These are phyloP conservation scores for Scheffersomyces titani DNA, from an alignment of 1,139 yeast genomes.

Conservation along the genomic window DNA sequence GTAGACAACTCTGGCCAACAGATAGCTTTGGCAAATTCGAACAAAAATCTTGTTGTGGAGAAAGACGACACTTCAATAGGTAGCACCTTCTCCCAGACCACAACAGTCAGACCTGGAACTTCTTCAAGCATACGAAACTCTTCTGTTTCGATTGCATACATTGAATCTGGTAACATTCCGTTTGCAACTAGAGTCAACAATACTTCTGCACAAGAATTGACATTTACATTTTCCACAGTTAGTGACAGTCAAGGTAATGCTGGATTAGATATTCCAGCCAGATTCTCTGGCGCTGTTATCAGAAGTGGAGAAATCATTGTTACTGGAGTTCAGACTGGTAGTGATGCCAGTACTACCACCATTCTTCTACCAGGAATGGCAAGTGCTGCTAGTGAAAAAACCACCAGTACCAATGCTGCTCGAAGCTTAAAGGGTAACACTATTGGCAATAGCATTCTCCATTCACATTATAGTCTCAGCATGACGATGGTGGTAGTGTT, in stretches of 20 bases:
- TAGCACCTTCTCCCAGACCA: slow-evolving; percentile 5
- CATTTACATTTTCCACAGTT: slow-evolving; percentile 24
- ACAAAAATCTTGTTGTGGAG: slow-evolving; percentile 12
- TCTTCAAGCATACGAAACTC: slow-evolving; percentile 1
- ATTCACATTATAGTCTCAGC: neutral
- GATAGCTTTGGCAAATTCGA: slow-evolving; percentile 58
- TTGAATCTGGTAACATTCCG: slow-evolving; percentile 49
- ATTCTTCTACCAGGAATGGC: slow-evolving; percentile 5
- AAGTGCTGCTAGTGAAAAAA: slow-evolving; percentile 9
- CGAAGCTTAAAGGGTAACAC: neutral
- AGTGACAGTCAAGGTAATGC: slow-evolving; percentile 12
- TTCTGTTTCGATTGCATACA: slow-evolving; percentile 23
- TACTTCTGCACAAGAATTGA: slow-evolving; percentile 22
- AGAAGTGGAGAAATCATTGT: slow-evolving; percentile 34
- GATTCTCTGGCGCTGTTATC: slow-evolving; percentile 34
- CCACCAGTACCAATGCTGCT: neutral
- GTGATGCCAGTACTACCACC: slow-evolving; percentile 1
- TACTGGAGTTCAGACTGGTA: slow-evolving; percentile 7
- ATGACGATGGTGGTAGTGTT: neutral
- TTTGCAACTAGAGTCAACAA: slow-evolving; percentile 41
- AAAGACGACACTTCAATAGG: neutral
- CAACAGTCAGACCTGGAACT: slow-evolving; percentile 1
- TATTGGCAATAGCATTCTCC: slow-evolving; percentile 2
- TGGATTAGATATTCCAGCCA: slow-evolving; percentile 32
- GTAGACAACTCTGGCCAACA: slow-evolving; percentile 63